Base-by-base conservation (phyloP, 768 basidiomycete genomes). In the Pisolithus albus region DNA sequence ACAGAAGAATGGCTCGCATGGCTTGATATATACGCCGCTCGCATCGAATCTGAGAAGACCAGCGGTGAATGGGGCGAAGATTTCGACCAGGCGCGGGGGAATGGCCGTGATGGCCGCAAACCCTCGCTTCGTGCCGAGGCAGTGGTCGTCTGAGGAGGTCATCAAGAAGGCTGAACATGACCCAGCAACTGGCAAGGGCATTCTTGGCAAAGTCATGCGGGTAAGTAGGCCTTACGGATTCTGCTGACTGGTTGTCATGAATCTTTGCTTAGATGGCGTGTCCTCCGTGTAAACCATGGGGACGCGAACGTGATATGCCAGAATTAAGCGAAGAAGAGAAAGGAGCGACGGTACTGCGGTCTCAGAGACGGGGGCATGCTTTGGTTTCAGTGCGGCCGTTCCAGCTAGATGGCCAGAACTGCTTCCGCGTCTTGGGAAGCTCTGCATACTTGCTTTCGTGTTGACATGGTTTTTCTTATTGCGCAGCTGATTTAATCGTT, bases 131-230 rank as follows among this genome's bases (percentile, higher is more conserved):
- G 83, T 95, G 32, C 68, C 98, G 53, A 75, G 96, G 53, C 96
- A 98, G 68, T 98, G 96, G 96, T 72, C 98, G 8, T 74, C 98
- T 32, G 93, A 98, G 65, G 94, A 98, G 62, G 85, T 90, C 21
- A 98, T 98, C 63, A 68, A 70, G 55, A 78, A 78, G 56, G 79
- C 91, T 2, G 88, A 92, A 63, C 67, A 69, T 53, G 87, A 92
- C 59, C 63, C 72, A 8, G 71, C 73, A 19, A 78, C 70, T 53
- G 87, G 86, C 10, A n/a, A n/a, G n/a, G 2, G 10, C n/a, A 44
- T 84, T 3, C 70, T 97, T 47, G 82, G 82, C 11, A 90, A 91
- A 67, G 86, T 96, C 16, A 71, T 96, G 67, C 77, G 88, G 72
- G 89, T 89, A 55, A 60, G 83, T 52, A 23, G 13, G 4, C 11